Base-by-base conservation (phyloP, 164 flowering plant species). In the Macadamia integrifolia region DNA sequence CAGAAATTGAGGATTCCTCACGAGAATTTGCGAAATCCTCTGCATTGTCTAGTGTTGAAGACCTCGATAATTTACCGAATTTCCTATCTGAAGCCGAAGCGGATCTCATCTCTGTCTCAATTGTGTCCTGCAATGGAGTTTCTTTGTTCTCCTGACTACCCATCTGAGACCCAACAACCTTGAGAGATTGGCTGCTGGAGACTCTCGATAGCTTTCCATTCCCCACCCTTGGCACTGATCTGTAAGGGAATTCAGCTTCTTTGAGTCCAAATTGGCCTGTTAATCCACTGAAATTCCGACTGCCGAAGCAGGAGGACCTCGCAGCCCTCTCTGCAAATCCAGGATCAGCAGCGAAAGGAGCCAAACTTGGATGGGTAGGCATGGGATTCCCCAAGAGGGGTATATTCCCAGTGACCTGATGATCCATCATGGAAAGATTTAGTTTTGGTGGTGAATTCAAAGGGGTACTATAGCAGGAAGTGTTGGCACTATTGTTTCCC, bases 291-390 rank as follows among this genome's bases (percentile, higher is more conserved):
- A 79, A 81, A 66, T 71, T 87, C 60, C 82, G 46, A 64, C 80
- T 81, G 0, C 91, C 83, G 35, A 90, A 92, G 70, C 86, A 82
- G 2, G 98, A 88, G 65, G 79, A 86, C 70, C 81, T 86, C 3
- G 96, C 96, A 35, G 96, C 98, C 67, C 98, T 75, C 74, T 88
- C 95, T 0, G 82, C 93, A 48, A 92, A 92, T 9, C 91, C 98
- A 6, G 96, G 94, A 76, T 87, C 98, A 8, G 87, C 71, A 0
- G 86, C 44, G 32, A 90, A 78, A 6, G 84, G 79, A 0, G 91
- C 82, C 63, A 90, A 70, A 61, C 69, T 64, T 6, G 87, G 75
- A 65, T 66, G 56, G 28, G 62, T 32, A 17, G 69, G 66, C 23
- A 74, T 40, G 59, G 79, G 70, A 61, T 62, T 72, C 56, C 78